Evolutionary conservation across 2,329 filamentous ascomycete genomes (phyloP).

Genomic region (Colletotrichum tofieldiae): DNA sequence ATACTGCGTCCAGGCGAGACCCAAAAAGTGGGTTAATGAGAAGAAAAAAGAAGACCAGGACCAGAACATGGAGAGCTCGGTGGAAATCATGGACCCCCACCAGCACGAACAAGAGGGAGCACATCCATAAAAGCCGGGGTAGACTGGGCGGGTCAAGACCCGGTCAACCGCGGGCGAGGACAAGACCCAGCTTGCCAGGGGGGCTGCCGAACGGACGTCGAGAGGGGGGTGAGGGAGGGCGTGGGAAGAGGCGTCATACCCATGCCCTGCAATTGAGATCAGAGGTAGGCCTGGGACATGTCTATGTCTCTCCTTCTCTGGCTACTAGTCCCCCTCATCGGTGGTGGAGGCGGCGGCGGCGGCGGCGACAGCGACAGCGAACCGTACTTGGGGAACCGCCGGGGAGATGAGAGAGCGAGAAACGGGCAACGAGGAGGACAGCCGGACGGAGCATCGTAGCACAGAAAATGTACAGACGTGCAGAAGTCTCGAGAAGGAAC

Average conservation of each 20-base stretch:
- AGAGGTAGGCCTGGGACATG: conserved; percentile 34
- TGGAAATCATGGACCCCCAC: conserved; percentile 41
- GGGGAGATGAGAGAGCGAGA: background rate
- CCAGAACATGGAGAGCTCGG: conserved; percentile 34
- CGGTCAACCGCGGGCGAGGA: conserved; percentile 30
- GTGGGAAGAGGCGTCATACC: conserved; percentile 25
- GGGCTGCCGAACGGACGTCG: conserved; percentile 1
- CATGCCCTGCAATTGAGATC: conserved; percentile 25
- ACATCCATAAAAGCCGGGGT: conserved; percentile 41
- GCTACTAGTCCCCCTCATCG: conserved; percentile 31
- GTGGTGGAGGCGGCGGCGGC: conserved; percentile 36
- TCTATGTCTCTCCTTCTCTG: conserved; percentile 21
- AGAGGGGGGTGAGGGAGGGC: conserved; percentile 12
- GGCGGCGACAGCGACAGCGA: conserved; percentile 14
- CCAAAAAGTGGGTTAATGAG: conserved; percentile 27
- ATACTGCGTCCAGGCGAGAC: conserved; percentile 38
- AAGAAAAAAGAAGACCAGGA: conserved; percentile 30
- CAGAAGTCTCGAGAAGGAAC: conserved; percentile 13
- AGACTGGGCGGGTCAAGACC: conserved; percentile 30
- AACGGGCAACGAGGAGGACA: conserved; percentile 5
- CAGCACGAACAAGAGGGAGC: conserved; percentile 24
- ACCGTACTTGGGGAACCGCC: conserved; percentile 6
- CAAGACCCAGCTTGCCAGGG: conserved; percentile 34
- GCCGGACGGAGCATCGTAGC: background rate
- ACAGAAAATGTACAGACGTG: conserved; percentile 1